phyloP scores from a whole-genome alignment of 331 rosid genomes.

The Quercus tomentella region DNA sequence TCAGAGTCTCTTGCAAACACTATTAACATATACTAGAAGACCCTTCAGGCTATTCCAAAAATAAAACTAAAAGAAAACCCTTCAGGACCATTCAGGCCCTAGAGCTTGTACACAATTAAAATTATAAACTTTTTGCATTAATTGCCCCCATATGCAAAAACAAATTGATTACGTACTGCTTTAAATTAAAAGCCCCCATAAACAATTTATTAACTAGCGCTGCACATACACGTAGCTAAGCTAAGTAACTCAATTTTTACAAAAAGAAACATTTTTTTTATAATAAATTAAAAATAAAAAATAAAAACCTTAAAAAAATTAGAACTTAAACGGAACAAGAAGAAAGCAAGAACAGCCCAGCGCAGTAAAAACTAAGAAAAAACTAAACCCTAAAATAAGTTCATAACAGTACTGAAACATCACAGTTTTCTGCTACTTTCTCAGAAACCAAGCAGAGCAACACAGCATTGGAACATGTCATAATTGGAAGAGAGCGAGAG shows the following conservation, averaged over 20 bases:
- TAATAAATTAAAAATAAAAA: background rate
- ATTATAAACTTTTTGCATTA: background rate
- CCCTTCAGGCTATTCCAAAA: background rate
- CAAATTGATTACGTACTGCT: background rate
- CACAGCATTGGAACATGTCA: background rate
- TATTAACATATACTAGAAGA: background rate
- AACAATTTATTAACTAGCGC: background rate
- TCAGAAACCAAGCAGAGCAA: conserved; percentile 1
- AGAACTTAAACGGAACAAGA: background rate
- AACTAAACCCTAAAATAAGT: background rate
- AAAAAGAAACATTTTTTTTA: no score
- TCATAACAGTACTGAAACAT: background rate
- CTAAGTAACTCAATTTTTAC: background rate
- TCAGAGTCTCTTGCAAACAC: background rate
- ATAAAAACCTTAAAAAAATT: background rate
- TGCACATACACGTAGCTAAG: background rate
- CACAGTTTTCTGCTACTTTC: background rate
- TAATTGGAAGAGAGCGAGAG: background rate
- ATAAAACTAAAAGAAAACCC: background rate
- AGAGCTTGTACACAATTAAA: background rate
- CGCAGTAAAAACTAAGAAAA: background rate
- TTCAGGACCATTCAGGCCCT: background rate
- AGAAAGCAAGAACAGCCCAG: background rate
- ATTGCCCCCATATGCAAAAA: background rate
- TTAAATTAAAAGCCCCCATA: background rate